Percentiles rank a stretch among this genome's conserved stretches.
Conservation (phyloP, 1,284 basidiomycete species). For the Cryptococcus sp. region DNA sequence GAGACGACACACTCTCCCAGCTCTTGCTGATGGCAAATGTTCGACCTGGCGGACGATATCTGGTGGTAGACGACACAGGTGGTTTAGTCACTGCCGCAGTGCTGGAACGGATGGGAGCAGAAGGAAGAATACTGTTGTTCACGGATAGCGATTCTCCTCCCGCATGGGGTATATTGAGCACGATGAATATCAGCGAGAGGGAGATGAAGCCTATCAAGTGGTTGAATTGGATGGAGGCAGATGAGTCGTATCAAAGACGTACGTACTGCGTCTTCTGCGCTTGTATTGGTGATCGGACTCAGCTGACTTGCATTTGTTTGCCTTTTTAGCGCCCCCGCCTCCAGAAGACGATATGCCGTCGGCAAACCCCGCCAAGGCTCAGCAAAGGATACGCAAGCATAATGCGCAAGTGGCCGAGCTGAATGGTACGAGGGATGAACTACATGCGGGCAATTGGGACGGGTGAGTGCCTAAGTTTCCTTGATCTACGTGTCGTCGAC, state of each 20-base stretch:
- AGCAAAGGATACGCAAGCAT: slow-evolving; percentile 33
- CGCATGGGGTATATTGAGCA: slow-evolving; percentile 77
- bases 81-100: slow-evolving; percentile 84
- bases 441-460: slow-evolving; percentile 85
- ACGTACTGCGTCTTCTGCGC: slow-evolving; percentile 12
- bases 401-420: slow-evolving; percentile 55
- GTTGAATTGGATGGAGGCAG: slow-evolving; percentile 89
- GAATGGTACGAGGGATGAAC: slow-evolving; percentile 68
- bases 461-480: slow-evolving; percentile 57
- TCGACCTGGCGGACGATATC: slow-evolving; percentile 78
- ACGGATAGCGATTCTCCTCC: slow-evolving; percentile 92
- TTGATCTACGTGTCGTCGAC: slow-evolving; percentile 3
- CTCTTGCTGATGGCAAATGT: slow-evolving; percentile 82
- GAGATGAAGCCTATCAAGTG: slow-evolving; percentile 64
- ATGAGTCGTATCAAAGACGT: slow-evolving; percentile 62
- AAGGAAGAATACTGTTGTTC: slow-evolving; percentile 79
- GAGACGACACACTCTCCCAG: slow-evolving; percentile 85
- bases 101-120: slow-evolving; percentile 80
- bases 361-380: slow-evolving; percentile 35
- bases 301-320: not conserved
- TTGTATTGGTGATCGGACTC: not conserved
- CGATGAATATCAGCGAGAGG: slow-evolving; percentile 81
- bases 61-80: slow-evolving; percentile 90
- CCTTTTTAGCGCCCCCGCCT: slow-evolving; percentile 33
- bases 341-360: slow-evolving; percentile 38